phyloP scores from a whole-genome alignment of 2,329 filamentous ascomycete species.

The Lachnellula willkommii region DNA sequence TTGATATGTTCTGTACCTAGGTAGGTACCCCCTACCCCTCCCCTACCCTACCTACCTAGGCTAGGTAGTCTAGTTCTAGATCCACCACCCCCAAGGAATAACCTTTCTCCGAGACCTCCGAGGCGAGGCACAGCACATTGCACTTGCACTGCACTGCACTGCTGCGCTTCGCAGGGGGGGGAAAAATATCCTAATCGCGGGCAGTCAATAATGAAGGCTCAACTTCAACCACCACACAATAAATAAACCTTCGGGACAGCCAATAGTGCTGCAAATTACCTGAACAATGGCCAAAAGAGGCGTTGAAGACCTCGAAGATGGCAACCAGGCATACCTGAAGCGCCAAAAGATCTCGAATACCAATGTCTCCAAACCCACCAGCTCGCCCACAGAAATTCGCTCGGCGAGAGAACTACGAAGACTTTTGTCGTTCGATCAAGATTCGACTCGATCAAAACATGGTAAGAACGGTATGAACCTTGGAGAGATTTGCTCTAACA shows the following conservation, averaged over 20 bases:
- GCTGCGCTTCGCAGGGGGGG: too few relatives aligned
- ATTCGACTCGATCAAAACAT: slow-evolving; percentile 61
- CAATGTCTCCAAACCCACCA: slow-evolving; percentile 35
- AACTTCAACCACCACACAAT: too few relatives aligned
- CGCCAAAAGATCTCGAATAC: slow-evolving; percentile 39
- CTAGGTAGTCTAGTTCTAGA: too few relatives aligned
- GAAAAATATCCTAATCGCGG: too few relatives aligned
- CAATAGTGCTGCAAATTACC: background rate
- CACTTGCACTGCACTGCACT: too few relatives aligned
- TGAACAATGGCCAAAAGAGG: slow-evolving; percentile 29
- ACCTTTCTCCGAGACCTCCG: too few relatives aligned
- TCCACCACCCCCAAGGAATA: too few relatives aligned
- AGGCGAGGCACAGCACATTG: too few relatives aligned
- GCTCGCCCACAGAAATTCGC: slow-evolving; percentile 53
- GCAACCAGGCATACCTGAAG: slow-evolving; percentile 31
- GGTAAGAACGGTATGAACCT: slow-evolving; percentile 37
- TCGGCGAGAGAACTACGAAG: slow-evolving; percentile 62
- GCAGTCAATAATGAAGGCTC: too few relatives aligned
- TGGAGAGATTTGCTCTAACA: background rate
- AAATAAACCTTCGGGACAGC: background rate
- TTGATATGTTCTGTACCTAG: too few relatives aligned
- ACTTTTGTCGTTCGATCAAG: slow-evolving; percentile 66
- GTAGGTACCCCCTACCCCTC: too few relatives aligned
- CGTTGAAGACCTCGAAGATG: slow-evolving; percentile 24
- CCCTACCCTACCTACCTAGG: too few relatives aligned